Percentiles rank a stretch among this genome's conserved stretches.
phyloP scores from a whole-genome alignment of 305 asterid genomes.

The Striga hermonthica region DNA sequence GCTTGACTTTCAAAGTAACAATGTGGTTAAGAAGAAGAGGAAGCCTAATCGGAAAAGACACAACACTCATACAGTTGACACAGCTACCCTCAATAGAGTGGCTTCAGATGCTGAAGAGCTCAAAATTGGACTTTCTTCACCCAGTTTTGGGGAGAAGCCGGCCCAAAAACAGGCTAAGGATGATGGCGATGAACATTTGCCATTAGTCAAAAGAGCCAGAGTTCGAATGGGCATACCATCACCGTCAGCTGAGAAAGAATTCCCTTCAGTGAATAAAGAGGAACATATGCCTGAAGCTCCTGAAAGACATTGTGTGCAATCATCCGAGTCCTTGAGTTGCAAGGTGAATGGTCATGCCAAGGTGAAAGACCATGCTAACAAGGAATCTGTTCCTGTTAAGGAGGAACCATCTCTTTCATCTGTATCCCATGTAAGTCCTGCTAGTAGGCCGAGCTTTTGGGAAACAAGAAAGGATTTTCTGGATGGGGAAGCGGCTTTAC shows the following conservation, averaged over 20 bases:
- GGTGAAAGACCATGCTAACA: constrained; percentile 43
- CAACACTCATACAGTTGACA: constrained; percentile 34
- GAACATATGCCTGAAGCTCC: constrained; percentile 41
- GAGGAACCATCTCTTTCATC: constrained; percentile 34
- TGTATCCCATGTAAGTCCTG: constrained; percentile 37
- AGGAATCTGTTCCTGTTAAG: constrained; percentile 31
- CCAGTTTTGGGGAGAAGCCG: constrained; percentile 37
- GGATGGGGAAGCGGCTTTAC: constrained; percentile 89
- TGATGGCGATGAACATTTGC: constrained; percentile 88
- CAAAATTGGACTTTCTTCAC: constrained; percentile 36
- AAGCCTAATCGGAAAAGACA: constrained; percentile 66
- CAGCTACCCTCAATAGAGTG: constrained; percentile 37
- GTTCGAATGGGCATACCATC: constrained; percentile 75
- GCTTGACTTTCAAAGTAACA: constrained; percentile 54
- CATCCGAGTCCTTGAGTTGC: constrained; percentile 32
- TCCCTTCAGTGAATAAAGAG: constrained; percentile 38
- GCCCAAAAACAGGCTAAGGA: constrained; percentile 46
- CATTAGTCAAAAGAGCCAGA: constrained; percentile 89
- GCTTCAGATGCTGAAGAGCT: constrained; percentile 39
- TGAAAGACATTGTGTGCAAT: constrained; percentile 39
- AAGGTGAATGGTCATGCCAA: constrained; percentile 42
- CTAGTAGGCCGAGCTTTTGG: constrained; percentile 43
- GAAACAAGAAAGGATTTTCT: constrained; percentile 51
- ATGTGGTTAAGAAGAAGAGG: constrained; percentile 66
- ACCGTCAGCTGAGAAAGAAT: constrained; percentile 44